Percentiles rank a stretch among this genome's conserved stretches.
Evolutionary conservation across 164 flowering plant genomes (phyloP).

Genomic region (Berberis thunbergii): DNA sequence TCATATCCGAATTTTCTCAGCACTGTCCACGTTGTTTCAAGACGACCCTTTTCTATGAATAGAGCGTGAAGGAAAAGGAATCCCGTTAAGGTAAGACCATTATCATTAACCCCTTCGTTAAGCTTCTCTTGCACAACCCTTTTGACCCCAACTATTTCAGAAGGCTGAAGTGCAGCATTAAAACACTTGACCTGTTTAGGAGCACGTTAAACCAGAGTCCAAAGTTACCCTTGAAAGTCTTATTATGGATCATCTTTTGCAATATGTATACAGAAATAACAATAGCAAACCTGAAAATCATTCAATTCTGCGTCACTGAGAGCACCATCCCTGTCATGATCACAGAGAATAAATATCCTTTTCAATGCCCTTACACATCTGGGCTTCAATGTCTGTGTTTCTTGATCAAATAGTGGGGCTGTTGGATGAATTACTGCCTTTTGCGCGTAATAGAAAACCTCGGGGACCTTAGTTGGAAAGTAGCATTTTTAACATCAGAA

Average conservation of each 20-base stretch:
- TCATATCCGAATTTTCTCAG: slow-evolving; percentile 92
- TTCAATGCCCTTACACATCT: slow-evolving; percentile 64
- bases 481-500: neutral
- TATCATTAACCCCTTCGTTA: slow-evolving; percentile 80
- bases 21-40: slow-evolving; percentile 99
- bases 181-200: slow-evolving; percentile 81
- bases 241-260: no score
- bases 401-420: slow-evolving; percentile 20
- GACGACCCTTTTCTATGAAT: slow-evolving; percentile 88
- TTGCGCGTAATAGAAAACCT: slow-evolving; percentile 96
- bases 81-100: slow-evolving; percentile 85
- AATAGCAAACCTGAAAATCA: slow-evolving; percentile 70
- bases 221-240: neutral
- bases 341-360: slow-evolving; percentile 70
- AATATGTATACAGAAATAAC: neutral
- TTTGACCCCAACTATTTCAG: slow-evolving; percentile 87
- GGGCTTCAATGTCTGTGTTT: slow-evolving; percentile 47
- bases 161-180: slow-evolving; percentile 85
- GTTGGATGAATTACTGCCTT: slow-evolving; percentile 58
- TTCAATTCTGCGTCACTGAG: slow-evolving; percentile 62
- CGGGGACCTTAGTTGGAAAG: slow-evolving; percentile 53
- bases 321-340: slow-evolving; percentile 56
- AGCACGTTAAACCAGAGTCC: neutral
- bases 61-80: slow-evolving; percentile 92
- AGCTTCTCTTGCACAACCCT: slow-evolving; percentile 88